These are phyloP conservation scores for Actinomucor elegans DNA, from an alignment of 371 early-diverging fungal genomes.

Conservation along the genomic window DNA sequence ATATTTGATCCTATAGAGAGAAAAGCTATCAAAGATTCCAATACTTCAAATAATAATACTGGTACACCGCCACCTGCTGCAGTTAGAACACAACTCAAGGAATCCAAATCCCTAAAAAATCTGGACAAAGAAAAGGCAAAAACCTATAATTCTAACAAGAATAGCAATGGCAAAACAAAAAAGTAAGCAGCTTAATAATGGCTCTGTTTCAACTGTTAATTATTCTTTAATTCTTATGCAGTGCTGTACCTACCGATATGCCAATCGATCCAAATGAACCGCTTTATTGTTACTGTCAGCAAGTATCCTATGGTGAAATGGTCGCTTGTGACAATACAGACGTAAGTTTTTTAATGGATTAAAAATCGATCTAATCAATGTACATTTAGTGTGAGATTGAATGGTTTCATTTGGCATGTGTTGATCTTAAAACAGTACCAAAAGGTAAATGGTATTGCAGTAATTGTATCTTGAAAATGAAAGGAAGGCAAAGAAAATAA, in stretches of 20 bases:
- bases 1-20: slow-evolving; percentile 14
- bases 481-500: slow-evolving; percentile 58
- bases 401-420: slow-evolving; percentile 97
- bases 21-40: slow-evolving; percentile 20
- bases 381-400: slow-evolving; percentile 77
- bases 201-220: neutral
- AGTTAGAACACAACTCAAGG: slow-evolving; percentile 32
- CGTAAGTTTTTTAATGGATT: slow-evolving; percentile 45
- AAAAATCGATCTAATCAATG: too few species aligned
- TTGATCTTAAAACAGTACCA: slow-evolving; percentile 81
- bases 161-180: slow-evolving; percentile 25
- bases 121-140: slow-evolving; percentile 27
- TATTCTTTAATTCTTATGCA: slow-evolving; percentile 5
- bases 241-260: slow-evolving; percentile 59
- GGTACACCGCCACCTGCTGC: slow-evolving; percentile 25
- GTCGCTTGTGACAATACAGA: slow-evolving; percentile 94
- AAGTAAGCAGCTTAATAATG: slow-evolving; percentile 6
- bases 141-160: slow-evolving; percentile 19
- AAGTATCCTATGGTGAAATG: slow-evolving; percentile 97
- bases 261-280: slow-evolving; percentile 96
- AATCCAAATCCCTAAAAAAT: slow-evolving; percentile 22
- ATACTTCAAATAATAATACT: slow-evolving; percentile 8
- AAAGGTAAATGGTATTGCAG: slow-evolving; percentile 95
- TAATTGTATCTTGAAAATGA: slow-evolving; percentile 63
- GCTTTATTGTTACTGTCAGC: slow-evolving; percentile 91